A percentile compares a stretch with the other conserved stretches of the same genome.
Conservation (phyloP, 257 asterid genomes). For the Jaltomata sinuosa region DNA sequence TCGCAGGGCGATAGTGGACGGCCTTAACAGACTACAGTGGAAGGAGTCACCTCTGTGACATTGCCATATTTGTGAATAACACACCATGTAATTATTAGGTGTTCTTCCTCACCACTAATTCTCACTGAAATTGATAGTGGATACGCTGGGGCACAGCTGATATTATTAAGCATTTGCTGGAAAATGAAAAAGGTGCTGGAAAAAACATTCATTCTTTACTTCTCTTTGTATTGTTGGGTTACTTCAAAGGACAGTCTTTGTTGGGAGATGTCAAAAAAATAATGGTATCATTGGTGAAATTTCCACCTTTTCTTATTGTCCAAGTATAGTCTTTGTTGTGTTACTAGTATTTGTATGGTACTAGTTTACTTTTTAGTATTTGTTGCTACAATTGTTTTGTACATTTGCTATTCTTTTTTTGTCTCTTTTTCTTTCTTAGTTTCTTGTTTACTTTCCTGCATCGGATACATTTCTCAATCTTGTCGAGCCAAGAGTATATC, state of each 20-base stretch:
- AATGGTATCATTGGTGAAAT: not conserved
- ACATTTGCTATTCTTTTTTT: not conserved
- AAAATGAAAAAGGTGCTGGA: not conserved
- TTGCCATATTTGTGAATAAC: not conserved
- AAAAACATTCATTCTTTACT: not conserved
- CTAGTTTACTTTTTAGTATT: not conserved
- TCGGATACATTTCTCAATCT: not conserved
- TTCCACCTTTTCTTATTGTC: not conserved
- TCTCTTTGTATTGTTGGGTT: not conserved
- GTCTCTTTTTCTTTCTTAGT: not conserved
- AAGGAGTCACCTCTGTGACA: constrained; percentile 48
- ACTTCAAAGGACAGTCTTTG: not conserved
- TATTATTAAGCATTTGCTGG: not conserved
- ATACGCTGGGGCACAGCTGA: constrained; percentile 4
- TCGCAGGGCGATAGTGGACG: constrained; percentile 79
- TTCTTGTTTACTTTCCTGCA: not conserved
- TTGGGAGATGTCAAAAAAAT: not conserved
- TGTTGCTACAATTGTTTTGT: not conserved
- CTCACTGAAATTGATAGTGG: constrained; percentile 1
- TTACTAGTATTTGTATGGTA: not conserved
- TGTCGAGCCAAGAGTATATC: not conserved
- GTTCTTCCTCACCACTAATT: constrained; percentile 2
- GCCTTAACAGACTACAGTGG: constrained; percentile 69
- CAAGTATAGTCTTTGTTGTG: not conserved
- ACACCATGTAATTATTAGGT: not conserved